Evolutionary conservation across 352 stramenopile genomes (phyloP).

Genomic region (Globisporangium parvum): DNA sequence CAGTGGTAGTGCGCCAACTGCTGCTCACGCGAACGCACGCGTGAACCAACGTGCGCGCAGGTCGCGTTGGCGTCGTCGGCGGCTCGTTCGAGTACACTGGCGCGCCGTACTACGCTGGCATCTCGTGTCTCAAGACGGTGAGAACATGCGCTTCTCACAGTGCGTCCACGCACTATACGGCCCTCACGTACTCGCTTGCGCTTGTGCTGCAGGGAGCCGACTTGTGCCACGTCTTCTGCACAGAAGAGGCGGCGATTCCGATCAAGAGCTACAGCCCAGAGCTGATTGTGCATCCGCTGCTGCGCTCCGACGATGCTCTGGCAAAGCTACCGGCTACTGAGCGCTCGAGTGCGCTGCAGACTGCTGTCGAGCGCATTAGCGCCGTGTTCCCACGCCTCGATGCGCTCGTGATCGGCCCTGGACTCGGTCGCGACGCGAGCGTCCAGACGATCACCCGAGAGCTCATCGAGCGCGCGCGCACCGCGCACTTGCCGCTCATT

Average conservation of each 20-base stretch:
- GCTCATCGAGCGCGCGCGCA: conserved; percentile 63
- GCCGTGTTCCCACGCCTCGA: conserved; percentile 66
- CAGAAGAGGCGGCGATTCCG: conserved; percentile 89
- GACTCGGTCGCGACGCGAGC: conserved; percentile 87
- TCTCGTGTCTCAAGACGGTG: conserved; percentile 89
- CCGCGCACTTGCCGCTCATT: conserved; percentile 80
- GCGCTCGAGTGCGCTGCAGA: conserved; percentile 15
- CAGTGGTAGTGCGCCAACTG: no score
- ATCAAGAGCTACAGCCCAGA: conserved; percentile 98
- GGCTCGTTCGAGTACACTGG: conserved; percentile 97
- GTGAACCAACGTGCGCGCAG: conserved; percentile 17
- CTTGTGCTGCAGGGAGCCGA: conserved; percentile 79
- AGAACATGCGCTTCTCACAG: not conserved
- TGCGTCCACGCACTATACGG: not conserved
- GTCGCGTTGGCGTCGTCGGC: conserved; percentile 90
- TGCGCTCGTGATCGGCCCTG: conserved; percentile 88
- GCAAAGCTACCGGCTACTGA: conserved; percentile 2
- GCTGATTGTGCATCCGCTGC: conserved; percentile 91
- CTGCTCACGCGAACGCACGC: not conserved
- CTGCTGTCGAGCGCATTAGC: conserved; percentile 40
- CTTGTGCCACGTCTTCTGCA: conserved; percentile 94
- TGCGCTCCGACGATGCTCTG: conserved; percentile 49
- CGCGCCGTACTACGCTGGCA: conserved; percentile 95
- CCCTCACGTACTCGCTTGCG: not conserved
- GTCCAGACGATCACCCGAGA: conserved; percentile 77